Conservation (phyloP, 1,284 basidiomycete species). For the Sutorius eximius region DNA sequence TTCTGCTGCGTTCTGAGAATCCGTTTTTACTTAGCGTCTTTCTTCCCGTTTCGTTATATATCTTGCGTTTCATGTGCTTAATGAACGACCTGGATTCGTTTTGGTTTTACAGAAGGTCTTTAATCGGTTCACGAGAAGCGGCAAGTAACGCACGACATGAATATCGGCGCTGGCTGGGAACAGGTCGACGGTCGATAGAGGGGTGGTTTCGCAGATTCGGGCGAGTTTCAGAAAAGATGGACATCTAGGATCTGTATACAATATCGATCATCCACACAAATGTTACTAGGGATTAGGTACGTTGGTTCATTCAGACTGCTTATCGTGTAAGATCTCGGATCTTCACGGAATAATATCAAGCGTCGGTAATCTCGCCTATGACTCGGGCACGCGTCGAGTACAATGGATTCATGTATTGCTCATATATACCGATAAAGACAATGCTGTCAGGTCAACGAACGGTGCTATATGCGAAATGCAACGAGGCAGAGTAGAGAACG, state of each 20-base stretch:
- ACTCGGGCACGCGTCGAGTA: no score
- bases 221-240: not conserved
- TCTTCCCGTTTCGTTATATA: constrained; percentile 4
- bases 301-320: not conserved
- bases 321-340: not conserved
- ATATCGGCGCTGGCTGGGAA: not conserved
- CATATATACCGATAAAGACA: constrained; percentile 28
- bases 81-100: constrained; percentile 20
- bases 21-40: constrained; percentile 5
- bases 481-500: not conserved
- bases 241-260: constrained; percentile 9
- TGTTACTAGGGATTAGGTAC: not conserved
- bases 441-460: not conserved
- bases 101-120: constrained; percentile 31
- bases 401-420: constrained; percentile 13
- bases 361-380: not conserved
- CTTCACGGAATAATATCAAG: not conserved
- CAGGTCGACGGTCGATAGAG: not conserved
- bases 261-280: not conserved
- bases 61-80: constrained; percentile 20
- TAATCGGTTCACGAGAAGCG: constrained; percentile 20
- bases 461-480: not conserved
- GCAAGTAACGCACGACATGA: constrained; percentile 20
- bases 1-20: not conserved
- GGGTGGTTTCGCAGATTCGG: not conserved